Evolutionary conservation across 2,329 filamentous ascomycete genomes (phyloP).

Genomic region (Bipolaris gigantea): DNA sequence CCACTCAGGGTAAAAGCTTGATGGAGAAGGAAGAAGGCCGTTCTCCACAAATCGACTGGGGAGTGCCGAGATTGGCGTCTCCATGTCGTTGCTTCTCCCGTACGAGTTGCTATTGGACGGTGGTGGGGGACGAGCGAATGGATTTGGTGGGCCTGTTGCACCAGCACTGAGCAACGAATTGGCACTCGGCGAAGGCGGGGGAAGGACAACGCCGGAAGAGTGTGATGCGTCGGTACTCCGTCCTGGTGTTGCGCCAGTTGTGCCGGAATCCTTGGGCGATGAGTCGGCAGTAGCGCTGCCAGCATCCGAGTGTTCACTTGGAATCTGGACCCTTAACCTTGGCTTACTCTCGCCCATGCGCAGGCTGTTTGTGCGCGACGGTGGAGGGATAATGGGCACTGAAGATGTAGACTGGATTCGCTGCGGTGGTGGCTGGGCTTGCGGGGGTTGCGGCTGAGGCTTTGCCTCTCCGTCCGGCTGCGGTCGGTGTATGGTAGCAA

Average conservation of each 20-base stretch:
- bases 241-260: constrained; percentile 61
- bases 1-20: constrained; percentile 92
- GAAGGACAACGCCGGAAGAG: constrained; percentile 74
- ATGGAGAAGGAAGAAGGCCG: constrained; percentile 86
- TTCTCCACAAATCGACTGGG: constrained; percentile 89
- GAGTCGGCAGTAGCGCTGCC: constrained; percentile 75
- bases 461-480: constrained; percentile 39
- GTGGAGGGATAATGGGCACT: constrained; percentile 70
- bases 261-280: constrained; percentile 62
- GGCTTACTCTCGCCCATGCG: constrained; percentile 72
- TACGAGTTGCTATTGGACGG: constrained; percentile 60
- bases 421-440: constrained; percentile 46
- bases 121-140: constrained; percentile 84
- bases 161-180: constrained; percentile 85
- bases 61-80: constrained; percentile 91
- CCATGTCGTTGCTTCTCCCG: constrained; percentile 47
- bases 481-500: constrained; percentile 55
- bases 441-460: constrained; percentile 47
- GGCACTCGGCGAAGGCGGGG: constrained; percentile 88
- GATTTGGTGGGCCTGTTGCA: constrained; percentile 89
- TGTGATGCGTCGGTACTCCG: constrained; percentile 60
- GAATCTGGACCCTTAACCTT: constrained; percentile 89
- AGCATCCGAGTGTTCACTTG: constrained; percentile 82
- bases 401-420: constrained; percentile 62
- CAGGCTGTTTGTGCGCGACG: constrained; percentile 71